phyloP scores from a whole-genome alignment of 1,139 yeast genomes.

The Starmera stellimalicola region DNA sequence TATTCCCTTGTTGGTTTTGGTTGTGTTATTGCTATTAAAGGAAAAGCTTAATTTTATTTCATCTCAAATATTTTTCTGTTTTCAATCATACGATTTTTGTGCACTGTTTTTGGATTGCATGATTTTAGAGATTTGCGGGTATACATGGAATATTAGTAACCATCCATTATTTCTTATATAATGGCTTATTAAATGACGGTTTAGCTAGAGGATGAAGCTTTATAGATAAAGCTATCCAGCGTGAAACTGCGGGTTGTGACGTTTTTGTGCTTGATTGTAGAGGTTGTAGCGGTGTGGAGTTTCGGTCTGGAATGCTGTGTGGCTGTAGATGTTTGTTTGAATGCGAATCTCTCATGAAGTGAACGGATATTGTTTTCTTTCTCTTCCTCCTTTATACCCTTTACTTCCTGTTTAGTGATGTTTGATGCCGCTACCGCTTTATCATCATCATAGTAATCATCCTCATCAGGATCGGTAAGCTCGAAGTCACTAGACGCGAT shows the following conservation, averaged over 20 bases:
- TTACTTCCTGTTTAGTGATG: background rate
- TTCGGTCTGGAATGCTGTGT: background rate
- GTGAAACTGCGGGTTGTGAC: conserved; percentile 4
- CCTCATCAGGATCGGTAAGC: conserved; percentile 23
- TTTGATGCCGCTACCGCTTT: background rate
- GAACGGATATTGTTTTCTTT: background rate
- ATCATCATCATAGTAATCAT: conserved; percentile 3
- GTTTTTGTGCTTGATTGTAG: background rate
- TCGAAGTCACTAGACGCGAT: conserved; percentile 18
- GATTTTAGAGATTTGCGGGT: too few species aligned
- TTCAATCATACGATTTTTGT: too few species aligned
- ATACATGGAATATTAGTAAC: too few species aligned
- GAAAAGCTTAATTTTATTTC: too few species aligned
- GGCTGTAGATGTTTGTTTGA: background rate
- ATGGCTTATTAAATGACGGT: too few species aligned
- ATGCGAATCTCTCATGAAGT: background rate
- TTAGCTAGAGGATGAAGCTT: too few species aligned
- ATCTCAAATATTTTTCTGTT: too few species aligned
- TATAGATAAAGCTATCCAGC: conserved; percentile 15
- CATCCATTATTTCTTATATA: too few species aligned
- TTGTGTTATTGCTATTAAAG: too few species aligned
- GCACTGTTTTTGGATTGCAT: too few species aligned
- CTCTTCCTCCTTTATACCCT: background rate
- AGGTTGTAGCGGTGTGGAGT: background rate
- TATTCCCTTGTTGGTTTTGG: too few species aligned